Conservation (phyloP, 164 flowering plant genomes). For the Aristolochia fimbriata region DNA sequence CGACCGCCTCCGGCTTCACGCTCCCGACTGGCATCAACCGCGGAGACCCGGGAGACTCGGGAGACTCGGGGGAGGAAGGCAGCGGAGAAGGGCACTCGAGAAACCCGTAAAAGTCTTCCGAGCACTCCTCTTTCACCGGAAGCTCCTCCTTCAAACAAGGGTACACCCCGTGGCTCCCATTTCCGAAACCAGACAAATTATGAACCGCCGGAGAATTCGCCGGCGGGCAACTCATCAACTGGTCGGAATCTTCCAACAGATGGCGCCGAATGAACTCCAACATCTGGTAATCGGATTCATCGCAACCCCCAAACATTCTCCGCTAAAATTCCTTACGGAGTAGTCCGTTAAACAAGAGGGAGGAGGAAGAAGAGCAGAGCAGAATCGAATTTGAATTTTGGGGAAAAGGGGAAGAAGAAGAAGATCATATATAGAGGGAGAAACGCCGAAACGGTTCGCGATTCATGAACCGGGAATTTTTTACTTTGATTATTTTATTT, state of each 20-base stretch:
- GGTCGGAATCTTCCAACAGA: constrained; percentile 36
- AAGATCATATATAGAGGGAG: not conserved
- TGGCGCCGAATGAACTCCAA: constrained; percentile 43
- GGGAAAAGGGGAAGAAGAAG: not conserved
- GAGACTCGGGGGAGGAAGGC: not conserved
- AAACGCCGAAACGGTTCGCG: too few species aligned
- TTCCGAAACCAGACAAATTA: constrained; percentile 35
- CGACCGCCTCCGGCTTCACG: constrained; percentile 21
- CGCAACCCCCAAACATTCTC: constrained; percentile 13
- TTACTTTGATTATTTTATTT: too few species aligned
- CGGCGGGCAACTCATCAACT: not conserved
- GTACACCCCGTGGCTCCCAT: constrained; percentile 16
- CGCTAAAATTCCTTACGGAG: too few species aligned
- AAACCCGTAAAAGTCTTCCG: constrained; percentile 63
- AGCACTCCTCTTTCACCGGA: constrained; percentile 56
- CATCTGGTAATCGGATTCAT: constrained; percentile 23
- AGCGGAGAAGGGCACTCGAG: constrained; percentile 44
- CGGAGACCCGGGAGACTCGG: not conserved
- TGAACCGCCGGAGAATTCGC: constrained; percentile 22
- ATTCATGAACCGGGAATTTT: not conserved
- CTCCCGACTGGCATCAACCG: not conserved
- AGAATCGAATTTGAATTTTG: not conserved
- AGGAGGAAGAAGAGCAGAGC: not conserved
- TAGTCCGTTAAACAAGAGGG: too few species aligned
- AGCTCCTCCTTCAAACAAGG: constrained; percentile 52